Conservation (phyloP, 177 flowering plant genomes). For the Tripterygium wilfordii region DNA sequence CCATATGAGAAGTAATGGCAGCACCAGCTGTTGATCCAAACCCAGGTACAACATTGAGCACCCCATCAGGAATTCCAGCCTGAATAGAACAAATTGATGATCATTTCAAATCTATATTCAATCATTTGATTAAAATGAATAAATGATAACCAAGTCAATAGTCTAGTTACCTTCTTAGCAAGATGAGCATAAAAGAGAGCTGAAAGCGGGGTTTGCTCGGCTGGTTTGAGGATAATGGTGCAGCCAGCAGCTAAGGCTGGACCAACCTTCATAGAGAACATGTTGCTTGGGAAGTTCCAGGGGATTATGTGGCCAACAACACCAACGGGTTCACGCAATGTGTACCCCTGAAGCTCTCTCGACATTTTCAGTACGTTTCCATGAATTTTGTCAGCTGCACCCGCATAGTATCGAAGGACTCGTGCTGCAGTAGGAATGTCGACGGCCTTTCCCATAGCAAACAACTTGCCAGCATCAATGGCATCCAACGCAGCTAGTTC, state of each 20-base stretch:
- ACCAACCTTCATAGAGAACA: constrained; percentile 39
- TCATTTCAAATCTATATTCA: background rate
- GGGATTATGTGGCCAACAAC: constrained; percentile 69
- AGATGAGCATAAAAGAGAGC: constrained; percentile 58
- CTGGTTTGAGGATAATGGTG: constrained; percentile 69
- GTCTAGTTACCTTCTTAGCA: constrained; percentile 36
- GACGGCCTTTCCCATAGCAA: constrained; percentile 9
- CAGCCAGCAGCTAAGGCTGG: constrained; percentile 69
- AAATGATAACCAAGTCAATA: background rate
- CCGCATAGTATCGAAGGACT: constrained; percentile 50
- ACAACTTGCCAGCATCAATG: constrained; percentile 49
- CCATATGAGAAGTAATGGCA: constrained; percentile 69
- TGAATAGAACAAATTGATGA: constrained; percentile 5
- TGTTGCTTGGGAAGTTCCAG: constrained; percentile 53
- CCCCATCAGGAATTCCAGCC: constrained; percentile 80
- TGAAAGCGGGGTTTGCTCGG: constrained; percentile 64
- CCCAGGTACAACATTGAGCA: constrained; percentile 19
- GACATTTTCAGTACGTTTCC: constrained; percentile 55
- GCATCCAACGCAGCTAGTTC: constrained; percentile 54
- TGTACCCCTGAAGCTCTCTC: constrained; percentile 38
- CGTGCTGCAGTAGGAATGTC: constrained; percentile 37
- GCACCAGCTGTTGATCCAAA: constrained; percentile 66
- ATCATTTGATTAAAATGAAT: background rate
- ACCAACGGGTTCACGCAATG: constrained; percentile 61
- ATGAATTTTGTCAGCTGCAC: constrained; percentile 72